Conservation (phyloP, 345 rosid genomes). For the Turnera subulata region DNA sequence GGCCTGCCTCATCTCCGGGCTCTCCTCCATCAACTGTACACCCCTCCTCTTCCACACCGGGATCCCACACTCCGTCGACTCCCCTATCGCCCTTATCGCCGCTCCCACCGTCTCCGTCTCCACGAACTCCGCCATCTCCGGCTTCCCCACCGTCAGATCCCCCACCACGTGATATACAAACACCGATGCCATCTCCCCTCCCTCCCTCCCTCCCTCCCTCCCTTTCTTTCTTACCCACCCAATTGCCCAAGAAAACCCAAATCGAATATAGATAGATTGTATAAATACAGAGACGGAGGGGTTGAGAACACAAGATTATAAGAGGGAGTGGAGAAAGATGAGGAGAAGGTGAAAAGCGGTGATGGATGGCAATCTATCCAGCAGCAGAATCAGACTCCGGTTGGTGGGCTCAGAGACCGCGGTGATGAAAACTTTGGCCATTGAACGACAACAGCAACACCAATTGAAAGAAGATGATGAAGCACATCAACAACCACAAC, state of each 20-base stretch:
- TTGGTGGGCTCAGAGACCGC: background rate
- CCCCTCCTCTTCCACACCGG: conserved; percentile 84
- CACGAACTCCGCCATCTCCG: conserved; percentile 75
- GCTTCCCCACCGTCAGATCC: conserved; percentile 98
- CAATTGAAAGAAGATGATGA: no score
- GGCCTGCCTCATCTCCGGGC: conserved; percentile 62
- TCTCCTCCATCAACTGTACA: conserved; percentile 52
- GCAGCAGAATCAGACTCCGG: conserved; percentile 8
- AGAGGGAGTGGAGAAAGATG: conserved; percentile 77
- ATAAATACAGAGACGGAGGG: background rate
- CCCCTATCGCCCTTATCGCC: conserved; percentile 80
- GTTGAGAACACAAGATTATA: conserved; percentile 33
- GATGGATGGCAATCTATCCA: conserved; percentile 48
- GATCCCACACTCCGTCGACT: conserved; percentile 86
- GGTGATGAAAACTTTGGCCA: no score
- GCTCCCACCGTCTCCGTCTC: conserved; percentile 86
- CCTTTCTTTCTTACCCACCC: background rate
- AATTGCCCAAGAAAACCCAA: background rate
- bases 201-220: no score
- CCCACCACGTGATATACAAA: conserved; percentile 91
- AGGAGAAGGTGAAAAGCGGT: conserved; percentile 66
- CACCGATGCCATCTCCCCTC: conserved; percentile 71
- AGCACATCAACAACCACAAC: no score
- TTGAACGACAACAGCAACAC: no score
- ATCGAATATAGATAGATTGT: background rate